phyloP scores from a whole-genome alignment of 208 protist species.

The Acanthamoeba healyi region DNA sequence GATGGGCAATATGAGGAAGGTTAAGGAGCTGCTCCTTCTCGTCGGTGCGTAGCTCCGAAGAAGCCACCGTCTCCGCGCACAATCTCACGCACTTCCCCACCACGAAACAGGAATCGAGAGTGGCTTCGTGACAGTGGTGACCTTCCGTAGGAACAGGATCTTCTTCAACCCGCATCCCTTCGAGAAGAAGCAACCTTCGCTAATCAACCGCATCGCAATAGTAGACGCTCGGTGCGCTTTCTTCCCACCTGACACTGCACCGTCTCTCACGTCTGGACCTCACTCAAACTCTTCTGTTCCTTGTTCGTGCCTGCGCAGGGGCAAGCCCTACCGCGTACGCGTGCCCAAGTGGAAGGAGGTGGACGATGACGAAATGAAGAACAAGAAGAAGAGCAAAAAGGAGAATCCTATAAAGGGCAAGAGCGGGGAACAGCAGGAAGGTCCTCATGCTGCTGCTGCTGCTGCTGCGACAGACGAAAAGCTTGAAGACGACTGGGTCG shows the following conservation, averaged over 20 bases:
- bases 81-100: too few relatives aligned
- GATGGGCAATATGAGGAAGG: not conserved
- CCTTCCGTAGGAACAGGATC: not conserved
- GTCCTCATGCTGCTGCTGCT: too few relatives aligned
- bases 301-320: not conserved
- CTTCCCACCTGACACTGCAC: not conserved
- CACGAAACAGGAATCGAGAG: not conserved
- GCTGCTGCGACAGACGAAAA: too few relatives aligned
- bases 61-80: too few relatives aligned
- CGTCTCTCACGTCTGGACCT: not conserved
- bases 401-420: too few relatives aligned
- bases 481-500: too few relatives aligned
- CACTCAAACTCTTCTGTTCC: too few relatives aligned
- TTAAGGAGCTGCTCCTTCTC: slow-evolving; percentile 8
- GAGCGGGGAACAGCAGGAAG: too few relatives aligned
- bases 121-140: slow-evolving; percentile 20
- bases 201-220: not conserved
- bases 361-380: not conserved
- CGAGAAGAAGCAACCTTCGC: slow-evolving; percentile 36
- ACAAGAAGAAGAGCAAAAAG: not conserved
- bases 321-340: not conserved
- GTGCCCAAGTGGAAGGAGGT: slow-evolving; percentile 34
- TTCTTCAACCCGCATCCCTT: slow-evolving; percentile 41
- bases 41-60: not conserved
- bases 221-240: not conserved